Base-by-base conservation (phyloP, 2,329 filamentous ascomycete genomes). In the Trichothecium roseum region DNA sequence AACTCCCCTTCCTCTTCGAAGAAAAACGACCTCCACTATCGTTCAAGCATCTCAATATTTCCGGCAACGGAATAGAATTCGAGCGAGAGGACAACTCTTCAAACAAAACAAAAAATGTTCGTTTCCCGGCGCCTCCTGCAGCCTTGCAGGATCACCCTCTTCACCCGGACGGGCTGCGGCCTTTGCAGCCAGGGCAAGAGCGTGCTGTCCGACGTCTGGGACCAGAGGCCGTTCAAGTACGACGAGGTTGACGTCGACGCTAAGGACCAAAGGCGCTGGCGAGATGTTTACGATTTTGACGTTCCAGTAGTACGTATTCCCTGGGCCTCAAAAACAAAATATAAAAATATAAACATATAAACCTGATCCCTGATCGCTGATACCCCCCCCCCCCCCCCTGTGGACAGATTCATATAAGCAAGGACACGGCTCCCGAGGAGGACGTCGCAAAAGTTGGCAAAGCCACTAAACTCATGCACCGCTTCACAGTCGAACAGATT, bases 281-380 rank as follows among this genome's bases (percentile, higher is more conserved):
- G 73, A 48, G 68, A 78, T 33, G 50, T 86, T 1, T 89, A 89
- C 52, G 83, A 87, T 39, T 84, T 87, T 53, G 84, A 89, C 46
- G 83, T 84, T 7, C 84, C 84, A 0, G 84, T 88, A 50, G 83
- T 88, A 63, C 49, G 69, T 56, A 24, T 16, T 10, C 10, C 29
- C 5, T 15, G 9, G 4, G 15, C 32, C 17, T 8, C 22, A 32
- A 5, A n/a, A n/a, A n/a, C n/a, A n/a, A n/a, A n/a, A n/a, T n/a
- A n/a, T n/a, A n/a, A n/a, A n/a, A n/a, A n/a, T n/a, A n/a, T n/a
- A n/a, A n/a, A n/a, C n/a, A n/a, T n/a, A n/a, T n/a, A n/a, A n/a
- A n/a, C n/a, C n/a, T n/a, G n/a, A n/a, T n/a, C n/a, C n/a, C n/a
- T n/a, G n/a, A n/a, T n/a, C n/a, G n/a, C n/a, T n/a, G n/a, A n/a